Percentiles rank a stretch among this genome's conserved stretches.
Evolutionary conservation across 306 rosid species (phyloP).

Genomic region (Lathyrus sativus): DNA sequence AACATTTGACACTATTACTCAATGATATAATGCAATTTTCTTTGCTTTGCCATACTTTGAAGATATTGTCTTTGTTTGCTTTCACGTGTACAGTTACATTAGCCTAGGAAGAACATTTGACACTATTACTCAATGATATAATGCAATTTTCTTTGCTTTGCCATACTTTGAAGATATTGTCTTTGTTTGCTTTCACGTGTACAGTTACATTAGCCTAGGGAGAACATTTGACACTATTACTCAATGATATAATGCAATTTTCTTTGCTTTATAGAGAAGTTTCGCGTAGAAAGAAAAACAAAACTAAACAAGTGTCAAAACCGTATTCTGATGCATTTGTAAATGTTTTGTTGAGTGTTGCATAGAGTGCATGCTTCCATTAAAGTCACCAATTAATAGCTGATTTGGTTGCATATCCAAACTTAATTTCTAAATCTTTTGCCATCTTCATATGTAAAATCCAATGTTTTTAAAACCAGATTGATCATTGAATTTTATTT

Average conservation of each 20-base stretch:
- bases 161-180: constrained; percentile 3
- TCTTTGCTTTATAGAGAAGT: constrained; percentile 2
- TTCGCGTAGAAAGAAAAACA: not conserved
- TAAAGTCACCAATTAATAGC: constrained; percentile 11
- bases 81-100: constrained; percentile 14
- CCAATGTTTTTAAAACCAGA: not conserved
- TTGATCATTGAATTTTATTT: not conserved
- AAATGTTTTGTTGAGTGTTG: constrained; percentile 28
- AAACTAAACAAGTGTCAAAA: not conserved
- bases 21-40: constrained; percentile 7
- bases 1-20: not conserved
- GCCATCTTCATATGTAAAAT: constrained; percentile 14
- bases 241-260: constrained; percentile 3
- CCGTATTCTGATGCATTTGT: constrained; percentile 10
- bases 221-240: constrained; percentile 10
- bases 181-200: constrained; percentile 14
- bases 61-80: constrained; percentile 9
- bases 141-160: constrained; percentile 22
- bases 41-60: constrained; percentile 9
- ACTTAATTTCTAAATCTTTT: constrained; percentile 27
- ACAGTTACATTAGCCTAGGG: constrained; percentile 18
- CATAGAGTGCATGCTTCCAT: constrained; percentile 7
- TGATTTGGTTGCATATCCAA: constrained; percentile 11
- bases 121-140: not conserved
- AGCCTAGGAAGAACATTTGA: constrained; percentile 10